Percentiles rank a stretch among this genome's conserved stretches.
phyloP scores from a whole-genome alignment of 805 yeast species.

The Tanozyma kutaoensis region DNA sequence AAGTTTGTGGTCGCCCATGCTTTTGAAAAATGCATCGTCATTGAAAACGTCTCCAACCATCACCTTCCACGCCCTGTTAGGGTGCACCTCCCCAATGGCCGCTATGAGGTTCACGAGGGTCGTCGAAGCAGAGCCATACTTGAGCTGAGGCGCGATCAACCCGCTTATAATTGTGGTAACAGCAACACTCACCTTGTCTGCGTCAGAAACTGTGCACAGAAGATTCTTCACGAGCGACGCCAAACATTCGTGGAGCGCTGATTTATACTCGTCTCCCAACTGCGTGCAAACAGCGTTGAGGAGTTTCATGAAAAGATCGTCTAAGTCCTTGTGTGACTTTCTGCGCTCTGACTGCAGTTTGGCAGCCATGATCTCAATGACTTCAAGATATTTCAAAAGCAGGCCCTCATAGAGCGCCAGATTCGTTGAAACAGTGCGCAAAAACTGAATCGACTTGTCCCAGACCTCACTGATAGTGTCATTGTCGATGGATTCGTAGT shows the following conservation, averaged over 20 bases:
- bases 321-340: constrained; percentile 46
- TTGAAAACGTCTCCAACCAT: constrained; percentile 50
- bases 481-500: constrained; percentile 52
- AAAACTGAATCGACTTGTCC: constrained; percentile 39
- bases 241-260: constrained; percentile 11
- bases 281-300: constrained; percentile 5
- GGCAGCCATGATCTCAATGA: constrained; percentile 36
- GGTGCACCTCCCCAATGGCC: constrained; percentile 17
- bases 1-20: constrained; percentile 9
- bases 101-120: constrained; percentile 34
- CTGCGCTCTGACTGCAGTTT: constrained; percentile 53
- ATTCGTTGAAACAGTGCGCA: constrained; percentile 43
- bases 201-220: constrained; percentile 9
- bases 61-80: constrained; percentile 48
- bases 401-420: constrained; percentile 32
- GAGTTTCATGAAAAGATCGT: constrained; percentile 20
- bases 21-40: constrained; percentile 43
- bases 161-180: constrained; percentile 41
- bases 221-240: constrained; percentile 32
- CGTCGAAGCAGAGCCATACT: constrained; percentile 26
- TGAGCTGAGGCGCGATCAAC: constrained; percentile 39
- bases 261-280: no score
- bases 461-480: constrained; percentile 78
- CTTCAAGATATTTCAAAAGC: constrained; percentile 38
- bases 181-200: constrained; percentile 43